phyloP scores from a whole-genome alignment of 1,284 basidiomycete species.

The Ustilago nuda region DNA sequence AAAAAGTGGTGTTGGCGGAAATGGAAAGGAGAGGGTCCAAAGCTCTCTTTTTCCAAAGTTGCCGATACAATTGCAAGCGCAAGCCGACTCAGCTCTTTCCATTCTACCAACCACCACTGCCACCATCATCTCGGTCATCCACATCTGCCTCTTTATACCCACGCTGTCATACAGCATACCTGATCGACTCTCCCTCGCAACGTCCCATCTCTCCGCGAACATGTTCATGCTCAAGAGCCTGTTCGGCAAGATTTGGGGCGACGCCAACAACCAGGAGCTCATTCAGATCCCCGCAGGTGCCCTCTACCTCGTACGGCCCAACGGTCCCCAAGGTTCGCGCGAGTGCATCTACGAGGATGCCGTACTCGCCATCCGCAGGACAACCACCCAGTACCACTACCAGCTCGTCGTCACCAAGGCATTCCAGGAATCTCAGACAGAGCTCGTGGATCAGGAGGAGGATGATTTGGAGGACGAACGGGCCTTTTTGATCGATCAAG shows the following conservation, averaged over 20 bases:
- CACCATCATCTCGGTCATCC: conserved; percentile 19
- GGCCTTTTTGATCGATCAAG: conserved; percentile 88
- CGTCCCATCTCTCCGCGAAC: conserved; percentile 47
- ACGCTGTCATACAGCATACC: neutral
- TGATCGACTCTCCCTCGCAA: neutral
- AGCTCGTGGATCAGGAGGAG: conserved; percentile 91
- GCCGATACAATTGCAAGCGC: neutral
- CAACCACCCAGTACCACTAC: conserved; percentile 85
- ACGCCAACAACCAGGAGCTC: conserved; percentile 71
- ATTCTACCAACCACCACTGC: conserved; percentile 16
- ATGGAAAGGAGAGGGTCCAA: conserved; percentile 8
- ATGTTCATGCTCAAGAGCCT: conserved; percentile 86
- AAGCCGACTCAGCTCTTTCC: conserved; percentile 15
- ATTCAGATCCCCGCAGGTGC: conserved; percentile 94
- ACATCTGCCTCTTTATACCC: neutral
- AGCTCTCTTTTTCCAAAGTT: neutral
- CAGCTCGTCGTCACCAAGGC: conserved; percentile 94
- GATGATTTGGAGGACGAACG: conserved; percentile 85
- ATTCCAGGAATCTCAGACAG: conserved; percentile 94
- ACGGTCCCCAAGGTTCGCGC: conserved; percentile 86
- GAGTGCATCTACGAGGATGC: conserved; percentile 99
- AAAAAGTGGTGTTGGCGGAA: neutral
- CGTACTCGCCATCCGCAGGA: conserved; percentile 89
- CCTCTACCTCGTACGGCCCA: conserved; percentile 89
- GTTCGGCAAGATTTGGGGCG: conserved; percentile 88